A percentile compares a stretch with the other conserved stretches of the same genome.
These are phyloP conservation scores for Chaetomium sp. DNA, from an alignment of 2,329 filamentous ascomycete species.

Conservation along the genomic window DNA sequence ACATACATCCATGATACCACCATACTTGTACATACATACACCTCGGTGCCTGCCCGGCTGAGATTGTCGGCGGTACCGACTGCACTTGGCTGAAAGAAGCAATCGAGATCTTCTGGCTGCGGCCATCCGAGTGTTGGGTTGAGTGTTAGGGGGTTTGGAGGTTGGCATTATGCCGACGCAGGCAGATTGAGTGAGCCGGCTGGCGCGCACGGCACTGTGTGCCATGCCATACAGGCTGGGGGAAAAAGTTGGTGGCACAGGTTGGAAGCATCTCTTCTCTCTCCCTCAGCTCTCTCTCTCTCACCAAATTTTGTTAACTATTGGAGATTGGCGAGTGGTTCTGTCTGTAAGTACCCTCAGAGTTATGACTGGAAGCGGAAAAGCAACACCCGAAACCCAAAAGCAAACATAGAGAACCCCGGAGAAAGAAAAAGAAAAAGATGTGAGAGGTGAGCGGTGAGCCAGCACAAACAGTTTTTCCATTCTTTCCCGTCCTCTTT, in stretches of 20 bases:
- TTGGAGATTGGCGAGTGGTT: background rate
- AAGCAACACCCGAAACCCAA: background rate
- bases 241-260: background rate
- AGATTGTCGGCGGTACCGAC: background rate
- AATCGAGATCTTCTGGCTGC: slow-evolving; percentile 14
- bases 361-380: background rate
- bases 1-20: too few relatives aligned
- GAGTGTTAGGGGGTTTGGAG: background rate
- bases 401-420: background rate
- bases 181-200: background rate
- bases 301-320: background rate
- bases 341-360: background rate
- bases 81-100: slow-evolving; percentile 10
- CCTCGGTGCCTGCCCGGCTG: background rate
- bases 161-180: slow-evolving; percentile 3
- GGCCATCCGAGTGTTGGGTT: slow-evolving; percentile 16
- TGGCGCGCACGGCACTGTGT: slow-evolving; percentile 2
- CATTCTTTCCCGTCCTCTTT: background rate
- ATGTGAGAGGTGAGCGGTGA: slow-evolving; percentile 12
- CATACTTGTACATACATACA: background rate
- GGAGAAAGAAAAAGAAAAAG: background rate
- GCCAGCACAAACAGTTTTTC: slow-evolving; percentile 13
- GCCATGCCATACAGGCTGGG: background rate
- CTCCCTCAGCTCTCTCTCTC: background rate
- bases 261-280: background rate